Percentiles rank a stretch among this genome's conserved stretches.
phyloP scores from a whole-genome alignment of 192 early-diverging fungal genomes.

The Coemansia umbellata region DNA sequence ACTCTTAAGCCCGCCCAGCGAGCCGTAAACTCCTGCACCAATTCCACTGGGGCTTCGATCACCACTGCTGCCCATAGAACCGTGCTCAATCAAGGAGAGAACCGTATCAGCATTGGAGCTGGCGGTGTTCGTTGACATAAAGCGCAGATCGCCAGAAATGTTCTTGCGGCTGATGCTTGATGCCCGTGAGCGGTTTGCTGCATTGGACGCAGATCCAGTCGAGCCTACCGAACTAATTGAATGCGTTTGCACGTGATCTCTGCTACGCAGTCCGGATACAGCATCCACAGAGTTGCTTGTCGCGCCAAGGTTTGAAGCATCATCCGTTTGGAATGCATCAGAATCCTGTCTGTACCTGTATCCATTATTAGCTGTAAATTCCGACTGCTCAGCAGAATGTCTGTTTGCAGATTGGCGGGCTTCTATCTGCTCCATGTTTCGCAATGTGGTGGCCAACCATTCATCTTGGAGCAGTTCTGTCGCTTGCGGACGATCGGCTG shows the following conservation, averaged over 20 bases:
- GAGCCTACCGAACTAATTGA: conserved; percentile 24
- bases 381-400: conserved; percentile 7
- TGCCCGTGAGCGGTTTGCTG: conserved; percentile 30
- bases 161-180: conserved; percentile 34
- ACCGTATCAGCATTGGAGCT: conserved; percentile 21
- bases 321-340: neutral
- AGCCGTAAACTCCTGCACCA: neutral
- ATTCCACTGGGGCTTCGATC: neutral
- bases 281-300: neutral
- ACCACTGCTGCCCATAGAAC: conserved; percentile 10
- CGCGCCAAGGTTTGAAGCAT: neutral
- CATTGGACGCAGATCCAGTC: conserved; percentile 6
- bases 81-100: conserved; percentile 25
- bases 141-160: conserved; percentile 34
- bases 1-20: neutral
- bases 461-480: conserved; percentile 67
- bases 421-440: conserved; percentile 19
- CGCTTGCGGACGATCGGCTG: conserved; percentile 67
- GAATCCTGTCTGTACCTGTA: neutral
- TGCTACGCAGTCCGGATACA: neutral
- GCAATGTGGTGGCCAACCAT: conserved; percentile 58
- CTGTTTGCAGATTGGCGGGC: conserved; percentile 7
- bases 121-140: conserved; percentile 9
- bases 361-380: conserved; percentile 10
- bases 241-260: conserved; percentile 3